phyloP scores from a whole-genome alignment of 805 yeast species.

The Starmerella gropengiesseri region DNA sequence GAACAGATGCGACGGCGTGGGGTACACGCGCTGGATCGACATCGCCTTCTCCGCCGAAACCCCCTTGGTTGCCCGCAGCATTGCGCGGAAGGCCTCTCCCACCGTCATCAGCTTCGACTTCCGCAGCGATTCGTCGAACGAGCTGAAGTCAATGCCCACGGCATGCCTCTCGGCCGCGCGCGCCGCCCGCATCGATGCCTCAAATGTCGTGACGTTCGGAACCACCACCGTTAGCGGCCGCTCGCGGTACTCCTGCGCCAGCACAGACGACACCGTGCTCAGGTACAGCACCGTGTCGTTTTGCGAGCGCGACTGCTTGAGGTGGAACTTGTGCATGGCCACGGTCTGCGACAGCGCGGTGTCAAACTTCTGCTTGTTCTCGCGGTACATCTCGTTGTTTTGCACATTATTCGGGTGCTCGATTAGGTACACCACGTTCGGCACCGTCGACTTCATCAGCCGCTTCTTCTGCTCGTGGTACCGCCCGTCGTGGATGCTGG shows the following conservation, averaged over 20 bases:
- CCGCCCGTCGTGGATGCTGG: constrained; percentile 78
- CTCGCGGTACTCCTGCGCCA: constrained; percentile 33
- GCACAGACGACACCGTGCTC: constrained; percentile 37
- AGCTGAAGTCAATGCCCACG: constrained; percentile 31
- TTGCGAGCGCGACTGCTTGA: constrained; percentile 56
- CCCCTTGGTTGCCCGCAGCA: constrained; percentile 74
- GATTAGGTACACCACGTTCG: constrained; percentile 59
- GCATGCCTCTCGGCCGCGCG: constrained; percentile 26
- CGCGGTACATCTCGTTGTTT: constrained; percentile 24
- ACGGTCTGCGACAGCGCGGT: constrained; percentile 67
- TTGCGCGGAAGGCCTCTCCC: constrained; percentile 59
- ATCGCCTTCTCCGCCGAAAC: constrained; percentile 76
- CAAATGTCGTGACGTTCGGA: constrained; percentile 42
- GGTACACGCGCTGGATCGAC: constrained; percentile 56
- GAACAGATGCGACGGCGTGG: constrained; percentile 57
- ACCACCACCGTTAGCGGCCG: constrained; percentile 34
- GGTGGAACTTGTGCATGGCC: constrained; percentile 52
- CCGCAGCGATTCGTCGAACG: constrained; percentile 57
- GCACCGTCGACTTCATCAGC: constrained; percentile 55
- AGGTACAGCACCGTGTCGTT: constrained; percentile 65
- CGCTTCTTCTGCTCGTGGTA: constrained; percentile 79
- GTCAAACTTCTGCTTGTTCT: constrained; percentile 44
- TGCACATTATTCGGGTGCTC: constrained; percentile 42
- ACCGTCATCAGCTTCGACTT: constrained; percentile 63
- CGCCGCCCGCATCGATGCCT: constrained; percentile 33